A percentile compares a stretch with the other conserved stretches of the same genome.
Evolutionary conservation across 805 yeast species (phyloP).

Genomic region (Lipomyces mesembrius): DNA sequence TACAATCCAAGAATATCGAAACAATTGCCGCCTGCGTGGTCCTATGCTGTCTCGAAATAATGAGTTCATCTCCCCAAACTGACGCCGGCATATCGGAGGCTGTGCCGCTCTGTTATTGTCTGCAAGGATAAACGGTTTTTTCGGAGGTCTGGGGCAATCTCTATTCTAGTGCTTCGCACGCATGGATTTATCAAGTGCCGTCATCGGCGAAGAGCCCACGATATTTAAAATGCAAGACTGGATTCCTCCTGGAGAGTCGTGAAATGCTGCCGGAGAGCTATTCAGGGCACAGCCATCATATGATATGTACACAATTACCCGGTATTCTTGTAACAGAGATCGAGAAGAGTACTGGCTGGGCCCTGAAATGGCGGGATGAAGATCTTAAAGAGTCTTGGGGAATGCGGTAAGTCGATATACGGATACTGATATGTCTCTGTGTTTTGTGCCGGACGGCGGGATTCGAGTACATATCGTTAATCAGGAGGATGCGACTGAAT

Average conservation of each 20-base stretch:
- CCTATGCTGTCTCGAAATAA: slow-evolving; percentile 52
- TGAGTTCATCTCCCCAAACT: slow-evolving; percentile 49
- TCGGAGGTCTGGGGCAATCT: slow-evolving; percentile 47
- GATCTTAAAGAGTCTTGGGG: slow-evolving; percentile 31
- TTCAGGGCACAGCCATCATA: slow-evolving; percentile 38
- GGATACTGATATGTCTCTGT: neutral
- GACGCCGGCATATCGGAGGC: slow-evolving; percentile 51
- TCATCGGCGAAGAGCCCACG: slow-evolving; percentile 49
- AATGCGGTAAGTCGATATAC: neutral
- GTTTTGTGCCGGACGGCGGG: neutral
- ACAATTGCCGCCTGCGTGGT: slow-evolving; percentile 50
- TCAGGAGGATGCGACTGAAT: too few species aligned
- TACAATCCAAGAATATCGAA: slow-evolving; percentile 37
- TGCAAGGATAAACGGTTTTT: slow-evolving; percentile 49
- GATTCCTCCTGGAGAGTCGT: slow-evolving; percentile 42
- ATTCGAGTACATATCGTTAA: too few species aligned
- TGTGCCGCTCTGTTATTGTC: slow-evolving; percentile 49
- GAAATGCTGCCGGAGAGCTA: slow-evolving; percentile 10
- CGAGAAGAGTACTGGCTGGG: slow-evolving; percentile 21
- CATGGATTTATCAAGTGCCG: slow-evolving; percentile 50
- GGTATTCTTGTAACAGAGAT: slow-evolving; percentile 45
- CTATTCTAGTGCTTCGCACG: slow-evolving; percentile 54
- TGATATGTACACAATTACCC: slow-evolving; percentile 50
- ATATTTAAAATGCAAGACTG: slow-evolving; percentile 47
- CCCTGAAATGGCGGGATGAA: slow-evolving; percentile 23